Conservation (phyloP, 768 basidiomycete species). For the Dentipellis fragilis region DNA sequence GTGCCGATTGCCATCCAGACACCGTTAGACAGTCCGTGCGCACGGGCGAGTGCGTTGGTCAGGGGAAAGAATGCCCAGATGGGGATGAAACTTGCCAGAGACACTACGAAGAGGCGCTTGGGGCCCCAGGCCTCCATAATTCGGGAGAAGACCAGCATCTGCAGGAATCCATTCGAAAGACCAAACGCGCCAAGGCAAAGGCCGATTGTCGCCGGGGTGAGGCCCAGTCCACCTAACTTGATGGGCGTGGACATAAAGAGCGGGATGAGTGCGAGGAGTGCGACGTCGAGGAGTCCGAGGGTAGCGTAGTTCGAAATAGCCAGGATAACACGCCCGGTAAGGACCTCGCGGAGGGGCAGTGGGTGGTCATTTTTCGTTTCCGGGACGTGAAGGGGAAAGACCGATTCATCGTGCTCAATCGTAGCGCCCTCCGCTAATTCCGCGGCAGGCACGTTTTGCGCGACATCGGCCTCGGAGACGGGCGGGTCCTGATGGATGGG, state of each 20-base stretch:
- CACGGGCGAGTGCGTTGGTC: background rate
- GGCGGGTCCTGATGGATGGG: background rate
- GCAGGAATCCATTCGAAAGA: conserved; percentile 26
- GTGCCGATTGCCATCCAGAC: conserved; percentile 32
- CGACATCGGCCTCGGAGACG: background rate
- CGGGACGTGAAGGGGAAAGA: background rate
- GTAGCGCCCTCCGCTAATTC: background rate
- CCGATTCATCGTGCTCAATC: background rate
- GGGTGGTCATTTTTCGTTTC: conserved; percentile 2
- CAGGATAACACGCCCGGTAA: conserved; percentile 23
- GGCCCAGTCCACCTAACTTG: conserved; percentile 27
- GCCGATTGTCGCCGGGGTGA: conserved; percentile 27
- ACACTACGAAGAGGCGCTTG: conserved; percentile 20
- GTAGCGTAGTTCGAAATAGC: conserved; percentile 25
- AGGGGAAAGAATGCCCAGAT: conserved; percentile 20
- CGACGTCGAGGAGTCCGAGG: conserved; percentile 28
- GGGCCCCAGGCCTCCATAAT: conserved; percentile 26
- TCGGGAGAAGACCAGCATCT: conserved; percentile 27
- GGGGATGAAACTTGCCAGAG: conserved; percentile 16
- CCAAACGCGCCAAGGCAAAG: conserved; percentile 26
- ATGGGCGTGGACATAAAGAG: conserved; percentile 30
- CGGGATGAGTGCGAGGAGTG: conserved; percentile 26
- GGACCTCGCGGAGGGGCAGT: conserved; percentile 17
- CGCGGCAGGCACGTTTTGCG: background rate
- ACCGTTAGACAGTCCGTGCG: background rate